Evolutionary conservation across 129 eudicot genomes (phyloP).

Genomic region (Flaveria linearis): DNA sequence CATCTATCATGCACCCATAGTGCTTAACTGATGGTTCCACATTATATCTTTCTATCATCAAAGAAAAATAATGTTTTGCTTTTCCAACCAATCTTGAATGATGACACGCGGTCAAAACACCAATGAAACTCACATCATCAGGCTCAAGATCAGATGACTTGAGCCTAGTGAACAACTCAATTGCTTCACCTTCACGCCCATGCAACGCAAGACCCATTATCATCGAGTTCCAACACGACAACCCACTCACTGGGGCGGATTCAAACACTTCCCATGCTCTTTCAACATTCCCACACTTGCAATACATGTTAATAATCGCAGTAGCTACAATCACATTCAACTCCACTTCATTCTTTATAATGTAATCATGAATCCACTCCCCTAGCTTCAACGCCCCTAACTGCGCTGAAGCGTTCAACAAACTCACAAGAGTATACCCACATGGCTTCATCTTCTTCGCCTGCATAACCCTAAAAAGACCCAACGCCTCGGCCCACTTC

Average conservation of each 20-base stretch:
- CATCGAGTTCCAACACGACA: slow-evolving; percentile 76
- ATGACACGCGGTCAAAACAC: slow-evolving; percentile 59
- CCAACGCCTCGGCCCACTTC: slow-evolving; percentile 51
- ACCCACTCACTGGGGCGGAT: slow-evolving; percentile 36
- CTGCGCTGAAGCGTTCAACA: slow-evolving; percentile 56
- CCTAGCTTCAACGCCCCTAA: slow-evolving; percentile 70
- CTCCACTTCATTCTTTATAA: slow-evolving; percentile 39
- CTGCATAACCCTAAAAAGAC: slow-evolving; percentile 57
- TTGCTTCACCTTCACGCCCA: slow-evolving; percentile 48
- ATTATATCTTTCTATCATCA: slow-evolving; percentile 43
- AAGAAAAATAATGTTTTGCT: slow-evolving; percentile 47
- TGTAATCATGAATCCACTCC: slow-evolving; percentile 67
- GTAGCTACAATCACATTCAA: slow-evolving; percentile 50
- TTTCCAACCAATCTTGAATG: slow-evolving; percentile 50
- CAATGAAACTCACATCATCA: slow-evolving; percentile 55
- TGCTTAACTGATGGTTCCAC: slow-evolving; percentile 62
- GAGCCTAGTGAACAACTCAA: slow-evolving; percentile 49
- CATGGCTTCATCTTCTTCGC: slow-evolving; percentile 37
- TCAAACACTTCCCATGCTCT: slow-evolving; percentile 46
- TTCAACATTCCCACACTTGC: slow-evolving; percentile 69
- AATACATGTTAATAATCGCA: slow-evolving; percentile 64
- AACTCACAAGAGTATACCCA: slow-evolving; percentile 58
- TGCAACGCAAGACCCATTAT: slow-evolving; percentile 63
- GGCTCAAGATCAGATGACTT: slow-evolving; percentile 39
- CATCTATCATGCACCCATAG: slow-evolving; percentile 73